Evolutionary conservation across 495 filamentous ascomycete species (phyloP).

Genomic region (Aspergillus carlsbadensis): DNA sequence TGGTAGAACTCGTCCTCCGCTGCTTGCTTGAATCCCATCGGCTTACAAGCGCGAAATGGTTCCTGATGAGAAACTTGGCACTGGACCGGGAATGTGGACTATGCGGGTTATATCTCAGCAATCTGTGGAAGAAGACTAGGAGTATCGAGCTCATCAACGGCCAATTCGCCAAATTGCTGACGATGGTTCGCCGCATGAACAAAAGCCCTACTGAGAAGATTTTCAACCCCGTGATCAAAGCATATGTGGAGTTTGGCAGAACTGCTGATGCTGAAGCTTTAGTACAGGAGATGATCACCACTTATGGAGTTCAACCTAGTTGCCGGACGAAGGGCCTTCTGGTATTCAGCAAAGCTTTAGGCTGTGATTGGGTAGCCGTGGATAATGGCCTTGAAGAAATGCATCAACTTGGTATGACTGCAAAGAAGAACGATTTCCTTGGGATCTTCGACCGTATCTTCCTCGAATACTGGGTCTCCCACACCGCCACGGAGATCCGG

Average conservation of each 20-base stretch:
- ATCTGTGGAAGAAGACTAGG: constrained; percentile 44
- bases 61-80: constrained; percentile 33
- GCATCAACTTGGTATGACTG: constrained; percentile 33
- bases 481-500: constrained; percentile 31
- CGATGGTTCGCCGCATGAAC: constrained; percentile 22
- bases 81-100: constrained; percentile 37
- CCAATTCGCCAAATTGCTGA: constrained; percentile 34
- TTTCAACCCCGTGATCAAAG: constrained; percentile 44
- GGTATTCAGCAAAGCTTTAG: constrained; percentile 34
- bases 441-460: constrained; percentile 44
- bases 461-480: constrained; percentile 42
- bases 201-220: constrained; percentile 39
- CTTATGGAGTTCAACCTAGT: constrained; percentile 29
- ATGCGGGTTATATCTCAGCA: constrained; percentile 40
- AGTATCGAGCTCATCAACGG: constrained; percentile 37
- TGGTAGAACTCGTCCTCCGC: constrained; percentile 42
- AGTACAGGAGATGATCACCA: constrained; percentile 33
- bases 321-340: constrained; percentile 42
- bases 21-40: constrained; percentile 43
- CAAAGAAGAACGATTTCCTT: constrained; percentile 27
- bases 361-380: constrained; percentile 45
- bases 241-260: constrained; percentile 38
- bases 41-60: constrained; percentile 33
- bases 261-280: constrained; percentile 37
- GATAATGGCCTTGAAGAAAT: constrained; percentile 38